phyloP scores from a whole-genome alignment of 192 early-diverging fungal species.

The Kickxella alabastrina region DNA sequence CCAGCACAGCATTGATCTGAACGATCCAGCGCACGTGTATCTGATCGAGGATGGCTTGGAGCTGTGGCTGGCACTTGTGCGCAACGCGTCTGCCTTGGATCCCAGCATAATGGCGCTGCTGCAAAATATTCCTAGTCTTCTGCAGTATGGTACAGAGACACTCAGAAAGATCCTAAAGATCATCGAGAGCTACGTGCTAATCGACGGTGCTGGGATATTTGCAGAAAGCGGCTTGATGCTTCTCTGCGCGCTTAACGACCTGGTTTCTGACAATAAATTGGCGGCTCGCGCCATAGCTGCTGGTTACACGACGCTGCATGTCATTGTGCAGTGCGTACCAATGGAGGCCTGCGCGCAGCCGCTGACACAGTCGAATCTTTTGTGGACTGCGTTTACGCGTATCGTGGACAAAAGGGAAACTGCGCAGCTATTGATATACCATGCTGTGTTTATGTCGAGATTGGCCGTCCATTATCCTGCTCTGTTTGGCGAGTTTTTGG shows the following conservation, averaged over 20 bases:
- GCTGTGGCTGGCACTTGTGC: conserved; percentile 79
- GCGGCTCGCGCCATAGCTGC: conserved; percentile 20
- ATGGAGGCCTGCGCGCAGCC: conserved; percentile 1
- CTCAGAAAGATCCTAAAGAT: conserved; percentile 72
- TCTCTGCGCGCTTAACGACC: conserved; percentile 19
- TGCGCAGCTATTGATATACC: conserved; percentile 16
- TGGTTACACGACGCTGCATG: conserved; percentile 30
- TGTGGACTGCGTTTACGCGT: conserved; percentile 39
- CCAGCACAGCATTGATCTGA: conserved; percentile 65
- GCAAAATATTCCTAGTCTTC: conserved; percentile 56
- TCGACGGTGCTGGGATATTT: conserved; percentile 41
- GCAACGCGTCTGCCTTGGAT: conserved; percentile 58
- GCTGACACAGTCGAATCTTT: conserved; percentile 11
- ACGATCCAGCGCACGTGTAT: conserved; percentile 65
- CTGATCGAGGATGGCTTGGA: conserved; percentile 89
- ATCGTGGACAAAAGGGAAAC: conserved; percentile 36
- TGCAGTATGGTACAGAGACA: conserved; percentile 74
- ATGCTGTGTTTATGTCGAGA: conserved; percentile 35
- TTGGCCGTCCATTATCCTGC: conserved; percentile 29
- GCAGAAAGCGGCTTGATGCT: conserved; percentile 12
- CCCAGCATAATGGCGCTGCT: conserved; percentile 59
- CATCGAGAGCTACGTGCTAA: conserved; percentile 79
- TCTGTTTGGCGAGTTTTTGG: conserved; percentile 34
- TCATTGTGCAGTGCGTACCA: conserved; percentile 33
- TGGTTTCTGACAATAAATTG: conserved; percentile 24